Base-by-base conservation (phyloP, 345 rosid species). In the Clarkia xantiana region DNA sequence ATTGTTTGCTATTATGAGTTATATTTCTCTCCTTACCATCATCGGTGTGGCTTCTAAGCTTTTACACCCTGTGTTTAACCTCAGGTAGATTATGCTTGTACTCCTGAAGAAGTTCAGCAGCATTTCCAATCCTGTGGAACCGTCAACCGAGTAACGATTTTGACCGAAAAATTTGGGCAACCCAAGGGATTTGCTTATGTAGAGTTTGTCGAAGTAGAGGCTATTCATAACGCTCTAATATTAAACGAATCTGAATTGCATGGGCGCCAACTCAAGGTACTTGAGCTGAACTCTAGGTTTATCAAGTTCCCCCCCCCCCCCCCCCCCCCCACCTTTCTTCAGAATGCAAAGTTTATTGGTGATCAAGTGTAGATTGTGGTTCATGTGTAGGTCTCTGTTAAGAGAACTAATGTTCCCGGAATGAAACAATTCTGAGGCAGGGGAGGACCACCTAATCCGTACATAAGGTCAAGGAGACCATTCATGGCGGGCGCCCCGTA, bases 111-210 rank as follows among this genome's bases (percentile, higher is more conserved):
- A 76, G 89, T 91, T 44, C 98, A 91, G 57, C 98, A 86, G 61
- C 98, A 91, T 69, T 91, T 91, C 66, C 98, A 91, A 44, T 90
- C 97, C 18, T 90, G 97, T 67, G 97, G 97, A 52, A 90, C 97
- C 0, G 96, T 90, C 47, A 86, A 91, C 62, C 74, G 97, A 51
- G 97, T 89, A 65, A 91, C 98, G 10, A 91, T 91, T 70, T 77
- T 91, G 83, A 91, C 98, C 0, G 98, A 91, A 64, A 91, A 91
- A 80, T 91, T 86, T 52, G 98, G 94, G 55, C 98, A 91, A 52
- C 98, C 98, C 25, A 91, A 91, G 69, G 98, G 98, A 50, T 91
- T 91, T 70, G 96, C 98, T 9, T 91, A 91, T 15, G 98, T 91
- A 5, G 98, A 91, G 60, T 91, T 91, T 63, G 96, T 86, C 51